These are phyloP conservation scores for Galerina sulciceps DNA, from an alignment of 768 basidiomycete species.

Conservation along the genomic window DNA sequence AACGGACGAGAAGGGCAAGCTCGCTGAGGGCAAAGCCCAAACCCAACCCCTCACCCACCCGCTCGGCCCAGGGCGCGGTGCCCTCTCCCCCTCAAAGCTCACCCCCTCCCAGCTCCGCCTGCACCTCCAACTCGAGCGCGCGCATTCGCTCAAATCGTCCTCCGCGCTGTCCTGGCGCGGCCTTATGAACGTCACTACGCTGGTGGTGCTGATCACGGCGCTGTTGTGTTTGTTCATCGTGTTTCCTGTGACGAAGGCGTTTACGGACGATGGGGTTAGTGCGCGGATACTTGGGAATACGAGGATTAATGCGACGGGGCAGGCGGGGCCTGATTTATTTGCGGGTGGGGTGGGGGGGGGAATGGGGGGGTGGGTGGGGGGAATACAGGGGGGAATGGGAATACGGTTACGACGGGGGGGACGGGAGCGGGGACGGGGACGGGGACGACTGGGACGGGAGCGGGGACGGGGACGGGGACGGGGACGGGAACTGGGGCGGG, in stretches of 20 bases:
- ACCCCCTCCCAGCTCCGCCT: background rate
- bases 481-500: too few species aligned
- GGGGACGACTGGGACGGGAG: background rate
- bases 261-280: slow-evolving; percentile 37
- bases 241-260: slow-evolving; percentile 67
- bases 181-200: slow-evolving; percentile 64
- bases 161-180: slow-evolving; percentile 30
- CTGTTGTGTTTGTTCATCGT: slow-evolving; percentile 75
- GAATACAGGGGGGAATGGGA: background rate
- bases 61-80: too few species aligned
- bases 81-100: too few species aligned
- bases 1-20: background rate
- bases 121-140: background rate
- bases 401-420: background rate
- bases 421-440: background rate
- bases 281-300: slow-evolving; percentile 59
- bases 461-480: background rate
- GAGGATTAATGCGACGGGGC: slow-evolving; percentile 67
- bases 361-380: background rate
- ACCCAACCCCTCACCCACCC: too few species aligned
- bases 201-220: slow-evolving; percentile 59
- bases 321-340: slow-evolving; percentile 43
- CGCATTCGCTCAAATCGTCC: background rate
- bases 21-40: background rate
- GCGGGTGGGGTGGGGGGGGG: background rate